These are phyloP conservation scores for Phytophthora sojae DNA, from an alignment of 352 stramenopile genomes.

Conservation along the genomic window DNA sequence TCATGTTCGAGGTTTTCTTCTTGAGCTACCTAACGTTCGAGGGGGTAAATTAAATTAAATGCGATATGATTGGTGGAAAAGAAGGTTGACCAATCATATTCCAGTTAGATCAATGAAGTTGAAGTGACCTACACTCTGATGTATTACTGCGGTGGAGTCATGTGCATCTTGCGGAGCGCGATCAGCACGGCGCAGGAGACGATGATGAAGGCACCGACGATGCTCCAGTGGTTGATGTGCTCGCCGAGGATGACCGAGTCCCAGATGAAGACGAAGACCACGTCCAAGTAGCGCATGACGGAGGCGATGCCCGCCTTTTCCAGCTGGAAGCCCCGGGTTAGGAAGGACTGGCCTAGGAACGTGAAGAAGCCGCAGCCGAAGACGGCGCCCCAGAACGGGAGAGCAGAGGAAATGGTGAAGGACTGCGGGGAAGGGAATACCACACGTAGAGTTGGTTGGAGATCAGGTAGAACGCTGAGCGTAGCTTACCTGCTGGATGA, in stretches of 20 bases:
- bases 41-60: neutral
- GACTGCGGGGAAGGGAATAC: conserved; percentile 3
- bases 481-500: conserved; percentile 44
- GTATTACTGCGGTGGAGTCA: neutral
- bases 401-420: conserved; percentile 37
- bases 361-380: conserved; percentile 42
- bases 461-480: neutral
- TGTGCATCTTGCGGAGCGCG: conserved; percentile 30
- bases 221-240: conserved; percentile 33
- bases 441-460: neutral
- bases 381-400: conserved; percentile 41
- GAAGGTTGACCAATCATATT: neutral
- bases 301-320: conserved; percentile 65
- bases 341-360: conserved; percentile 57
- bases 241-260: conserved; percentile 53
- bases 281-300: conserved; percentile 74
- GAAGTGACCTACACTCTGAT: neutral
- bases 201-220: conserved; percentile 32
- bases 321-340: conserved; percentile 70
- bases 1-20: neutral
- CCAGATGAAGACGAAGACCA: conserved; percentile 77
- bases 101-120: neutral
- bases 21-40: neutral
- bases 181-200: conserved; percentile 39
- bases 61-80: neutral